A percentile compares a stretch with the other conserved stretches of the same genome.
phyloP scores from a whole-genome alignment of 2,329 filamentous ascomycete genomes.

The Helotiales sp. region DNA sequence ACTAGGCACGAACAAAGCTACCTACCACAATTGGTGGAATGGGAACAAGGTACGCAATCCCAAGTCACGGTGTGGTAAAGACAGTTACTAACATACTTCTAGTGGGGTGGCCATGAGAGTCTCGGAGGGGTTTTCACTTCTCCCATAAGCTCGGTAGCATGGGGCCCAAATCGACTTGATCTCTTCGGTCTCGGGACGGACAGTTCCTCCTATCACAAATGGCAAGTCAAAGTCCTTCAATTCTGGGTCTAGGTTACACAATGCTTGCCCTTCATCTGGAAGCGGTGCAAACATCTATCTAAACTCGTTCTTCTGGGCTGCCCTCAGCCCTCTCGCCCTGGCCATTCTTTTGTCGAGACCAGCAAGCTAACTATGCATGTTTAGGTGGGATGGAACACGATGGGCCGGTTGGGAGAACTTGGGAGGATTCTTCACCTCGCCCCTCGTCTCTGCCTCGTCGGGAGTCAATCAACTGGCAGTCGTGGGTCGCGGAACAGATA shows the following conservation, averaged over 20 bases:
- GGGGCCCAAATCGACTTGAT: slow-evolving; percentile 30
- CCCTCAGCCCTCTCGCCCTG: too few species aligned
- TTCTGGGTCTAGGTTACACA: neutral
- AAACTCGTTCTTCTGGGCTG: too few species aligned
- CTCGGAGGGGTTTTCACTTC: slow-evolving; percentile 20
- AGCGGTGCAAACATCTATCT: too few species aligned
- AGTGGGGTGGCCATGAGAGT: slow-evolving; percentile 18
- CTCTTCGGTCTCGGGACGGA: slow-evolving; percentile 23
- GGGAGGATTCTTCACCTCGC: slow-evolving; percentile 20
- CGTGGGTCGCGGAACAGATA: slow-evolving; percentile 22
- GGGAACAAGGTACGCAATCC: slow-evolving; percentile 4
- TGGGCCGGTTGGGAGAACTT: slow-evolving; percentile 26
- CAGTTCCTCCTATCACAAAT: slow-evolving; percentile 17
- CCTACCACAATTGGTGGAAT: slow-evolving; percentile 24
- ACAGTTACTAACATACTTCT: neutral
- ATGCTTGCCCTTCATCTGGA: too few species aligned
- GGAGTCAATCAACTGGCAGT: slow-evolving; percentile 10
- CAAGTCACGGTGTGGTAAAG: neutral
- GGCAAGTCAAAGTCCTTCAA: neutral
- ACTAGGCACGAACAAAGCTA: slow-evolving; percentile 11
- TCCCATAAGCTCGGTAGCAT: slow-evolving; percentile 23
- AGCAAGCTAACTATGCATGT: neutral
- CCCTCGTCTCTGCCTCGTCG: slow-evolving; percentile 9
- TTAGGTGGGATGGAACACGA: slow-evolving; percentile 14
- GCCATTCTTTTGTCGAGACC: too few species aligned